Base-by-base conservation (phyloP, 2,329 filamentous ascomycete species). In the Aspergillus transmontanensis region DNA sequence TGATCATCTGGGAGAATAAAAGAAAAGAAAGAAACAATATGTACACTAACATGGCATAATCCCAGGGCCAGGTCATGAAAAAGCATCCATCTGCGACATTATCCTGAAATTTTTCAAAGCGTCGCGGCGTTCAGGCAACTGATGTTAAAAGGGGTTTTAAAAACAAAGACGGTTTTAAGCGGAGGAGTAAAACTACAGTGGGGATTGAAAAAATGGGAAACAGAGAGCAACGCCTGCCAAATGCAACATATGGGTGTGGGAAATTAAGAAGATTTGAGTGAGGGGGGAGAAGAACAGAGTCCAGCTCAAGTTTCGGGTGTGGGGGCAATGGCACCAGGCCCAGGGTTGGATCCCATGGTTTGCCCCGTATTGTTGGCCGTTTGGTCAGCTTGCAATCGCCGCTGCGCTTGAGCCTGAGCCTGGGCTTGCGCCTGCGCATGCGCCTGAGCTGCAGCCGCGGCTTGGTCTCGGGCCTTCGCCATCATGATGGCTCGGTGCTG, bases 401-500 rank as follows among this genome's bases (percentile, higher is more conserved):
- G 70, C 45, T 72, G 73, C 26, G 70, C 69, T 66, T 76, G 75
- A 30, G 73, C 74, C 62, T 77, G 77, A n/a, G 78, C 78, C 63
- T 81, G 77, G 32, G 72, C 73, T 68, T 79, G 78, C 63, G 76
- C 77, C 67, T 80, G 78, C 61, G 76, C 78, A 68, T 79, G 77
- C 57, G 78, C 73, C 71, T 78, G 78, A 60, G 80, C 80, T 66
- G 80, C 80, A 58, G 73, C 75, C 45, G 74, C 76, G 62, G 76
- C 78, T 68, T 76, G 77, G 63, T 80, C 79, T 60, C 78, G 78
- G 66, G 76, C 78, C 67, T 80, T 78, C 43, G 75, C 77, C 60
- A 76, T 76, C 63, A 84, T 84, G 75, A 79, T 84, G 73, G 76
- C 81, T 55, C 85, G 82, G 71, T 86, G 86, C 60, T 83, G 80